Base-by-base conservation (phyloP, 2,329 filamentous ascomycete species). In the Nothopassalora personata region DNA sequence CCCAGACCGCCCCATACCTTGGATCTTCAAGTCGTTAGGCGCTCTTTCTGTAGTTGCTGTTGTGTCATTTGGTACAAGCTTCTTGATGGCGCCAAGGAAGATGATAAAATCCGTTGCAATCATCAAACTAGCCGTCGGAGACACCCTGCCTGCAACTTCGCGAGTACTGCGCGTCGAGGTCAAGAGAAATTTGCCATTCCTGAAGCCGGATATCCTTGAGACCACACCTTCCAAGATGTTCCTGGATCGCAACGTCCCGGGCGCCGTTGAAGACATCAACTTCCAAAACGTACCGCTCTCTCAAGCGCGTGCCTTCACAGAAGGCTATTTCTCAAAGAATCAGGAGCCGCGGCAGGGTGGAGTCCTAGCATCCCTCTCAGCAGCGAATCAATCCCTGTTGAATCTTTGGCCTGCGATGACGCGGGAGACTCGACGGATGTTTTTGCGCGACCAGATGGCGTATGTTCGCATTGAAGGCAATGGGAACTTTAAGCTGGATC, bases 401-500 rank as follows among this genome's bases (percentile, higher is more conserved):
- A 53, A 62, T 13, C 23, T 30, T 5, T 67, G 60, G 60, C 60
- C 60, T 8, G 57, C 49, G 5, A 43, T 67, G 3, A 52, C 39
- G 9, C 57, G 60, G 28, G 59, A 70, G 27, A 60, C 64, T 5
- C 56, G 59, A 13, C 65, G 69, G 4, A 70, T 70, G 64, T 69
- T 64, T 45, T 49, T 64, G 13, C 57, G 69, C 27, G 67, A 70
- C 19, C 65, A 68, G 2, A 67, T 72, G 57, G 62, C 64, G 1
- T 66, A 67, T 52, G 45, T 71, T 11, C 59, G 62, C 4, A 53
- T 68, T 18, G 51, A 57, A 9, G 56, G 60, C 1, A 57, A 59
- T 15, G 61, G 64, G 2, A 66, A 57, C 19, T 70, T 62, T 60
- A 71, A 71, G 52, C 46, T 71, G 15, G 68, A 71, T 61, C 56